Evolutionary conservation across 225 moss, liverwort and hornwort genomes (phyloP), one percentile per base, ranked within the genome.

Genomic region (Bryum argenteum): DNA sequence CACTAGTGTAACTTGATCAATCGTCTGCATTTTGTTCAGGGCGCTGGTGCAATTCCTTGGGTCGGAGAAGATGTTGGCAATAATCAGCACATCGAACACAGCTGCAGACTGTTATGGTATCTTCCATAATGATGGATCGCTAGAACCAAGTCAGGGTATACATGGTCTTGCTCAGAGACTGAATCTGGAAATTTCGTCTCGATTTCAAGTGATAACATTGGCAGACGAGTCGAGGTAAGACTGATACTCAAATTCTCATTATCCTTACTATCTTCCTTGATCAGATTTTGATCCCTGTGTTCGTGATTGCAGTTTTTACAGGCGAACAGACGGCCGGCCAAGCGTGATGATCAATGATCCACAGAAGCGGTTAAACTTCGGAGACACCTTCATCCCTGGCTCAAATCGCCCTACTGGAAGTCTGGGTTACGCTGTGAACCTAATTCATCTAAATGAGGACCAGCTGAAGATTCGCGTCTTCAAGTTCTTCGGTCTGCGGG

Each of bases 401-500:
- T 69, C 72, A 20, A 18, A 38, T 57, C 65, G 62, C 47, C 23
- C 58, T 1, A 11, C 9, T 23, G 78, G 82, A 61, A 65, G 70
- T 55, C 16, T 72, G 17, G 80, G 86, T 19, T 80, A 78, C 12
- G 86, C 83, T 8, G 83, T 80, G 37, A 86, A 86, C 19, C 18
- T 83, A 54, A 62, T 86, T 47, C 77, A 69, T 2, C 77, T 86
- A 0, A 65, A 48, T 9, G 61, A 73, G 20, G 70, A 79, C 5
- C 74, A 82, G 48, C 77, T 86, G 33, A 58, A 74, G 41, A 71
- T 71, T 45, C 66, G 69, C 26, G 42, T 79, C 7, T 58, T 2
- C 1, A 72, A 67, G 13, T 28, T 44, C 20, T 66, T 72, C 8
- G 80, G 83, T 23, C 65, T 83, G 45, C 77, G 86, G 8, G 82